A percentile compares a stretch with the other conserved stretches of the same genome.
Conservation (phyloP, 257 asterid species). For the Gynochthodes officinalis region DNA sequence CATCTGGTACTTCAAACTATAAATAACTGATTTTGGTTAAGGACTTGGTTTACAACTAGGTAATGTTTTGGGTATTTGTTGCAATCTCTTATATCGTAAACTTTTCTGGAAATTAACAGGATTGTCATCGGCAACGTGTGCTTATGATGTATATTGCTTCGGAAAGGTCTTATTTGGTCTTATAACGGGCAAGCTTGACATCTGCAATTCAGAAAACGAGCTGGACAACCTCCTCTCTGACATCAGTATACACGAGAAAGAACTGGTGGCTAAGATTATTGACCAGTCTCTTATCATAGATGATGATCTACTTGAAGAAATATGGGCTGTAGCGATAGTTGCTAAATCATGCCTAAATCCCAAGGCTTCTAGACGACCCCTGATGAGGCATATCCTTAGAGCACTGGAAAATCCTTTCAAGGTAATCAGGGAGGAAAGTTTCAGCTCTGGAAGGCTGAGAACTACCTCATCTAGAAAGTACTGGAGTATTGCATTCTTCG, state of each 20-base stretch:
- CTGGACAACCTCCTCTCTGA: slow-evolving; percentile 36
- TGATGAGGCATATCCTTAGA: slow-evolving; percentile 54
- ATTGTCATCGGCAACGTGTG: slow-evolving; percentile 36
- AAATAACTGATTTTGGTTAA: background rate
- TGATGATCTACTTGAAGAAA: slow-evolving; percentile 69
- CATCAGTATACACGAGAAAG: slow-evolving; percentile 48
- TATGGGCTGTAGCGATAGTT: slow-evolving; percentile 68
- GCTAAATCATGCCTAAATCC: slow-evolving; percentile 68
- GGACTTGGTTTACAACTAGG: background rate
- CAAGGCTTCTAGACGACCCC: slow-evolving; percentile 55
- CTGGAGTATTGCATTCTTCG: slow-evolving; percentile 54
- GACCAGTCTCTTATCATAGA: slow-evolving; percentile 58
- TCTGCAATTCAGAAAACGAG: slow-evolving; percentile 34
- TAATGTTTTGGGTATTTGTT: no score
- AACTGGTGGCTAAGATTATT: slow-evolving; percentile 37
- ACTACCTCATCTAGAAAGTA: slow-evolving; percentile 41
- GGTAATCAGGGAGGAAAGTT: slow-evolving; percentile 57
- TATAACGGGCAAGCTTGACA: slow-evolving; percentile 57
- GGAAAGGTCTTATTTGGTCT: slow-evolving; percentile 72
- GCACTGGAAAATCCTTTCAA: slow-evolving; percentile 74
- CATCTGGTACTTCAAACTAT: background rate
- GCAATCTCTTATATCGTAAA: background rate
- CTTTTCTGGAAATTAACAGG: slow-evolving; percentile 27
- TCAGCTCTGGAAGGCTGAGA: slow-evolving; percentile 43
- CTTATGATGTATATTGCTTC: slow-evolving; percentile 63